Evolutionary conservation across 805 yeast genomes (phyloP).

Genomic region (Teunomyces gatunensis): DNA sequence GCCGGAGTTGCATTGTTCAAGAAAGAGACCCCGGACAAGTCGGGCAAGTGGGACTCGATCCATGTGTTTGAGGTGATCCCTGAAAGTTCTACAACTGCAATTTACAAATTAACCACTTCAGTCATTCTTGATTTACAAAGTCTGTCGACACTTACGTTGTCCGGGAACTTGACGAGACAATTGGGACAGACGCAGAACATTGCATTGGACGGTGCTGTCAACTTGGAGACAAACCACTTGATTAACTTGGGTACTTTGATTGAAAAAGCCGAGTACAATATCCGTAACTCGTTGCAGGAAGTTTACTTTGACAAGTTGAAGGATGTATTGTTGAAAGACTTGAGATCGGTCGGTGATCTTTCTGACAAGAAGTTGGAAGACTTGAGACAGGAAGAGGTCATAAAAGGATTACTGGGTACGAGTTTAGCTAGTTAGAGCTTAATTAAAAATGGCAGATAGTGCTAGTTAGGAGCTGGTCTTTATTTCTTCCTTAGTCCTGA

Average conservation of each 20-base stretch:
- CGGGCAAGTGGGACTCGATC: conserved; percentile 85
- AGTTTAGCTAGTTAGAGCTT: conserved; percentile 1
- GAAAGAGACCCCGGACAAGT: conserved; percentile 52
- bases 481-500: conserved; percentile 8
- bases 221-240: conserved; percentile 65
- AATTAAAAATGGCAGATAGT: background rate
- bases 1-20: conserved; percentile 91
- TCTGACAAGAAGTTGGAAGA: conserved; percentile 29
- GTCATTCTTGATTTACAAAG: conserved; percentile 68
- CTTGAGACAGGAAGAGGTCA: conserved; percentile 32
- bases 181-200: conserved; percentile 52
- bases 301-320: conserved; percentile 94
- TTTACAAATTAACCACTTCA: conserved; percentile 80
- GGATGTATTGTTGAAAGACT: conserved; percentile 63
- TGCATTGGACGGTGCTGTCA: conserved; percentile 27
- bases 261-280: conserved; percentile 83
- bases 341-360: conserved; percentile 38
- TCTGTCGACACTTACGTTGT: conserved; percentile 41
- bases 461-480: conserved; percentile 1
- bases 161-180: conserved; percentile 88
- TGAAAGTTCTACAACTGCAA: conserved; percentile 33
- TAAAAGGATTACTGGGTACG: conserved; percentile 36
- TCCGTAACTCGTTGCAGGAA: conserved; percentile 85
- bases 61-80: conserved; percentile 81
- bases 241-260: conserved; percentile 81